phyloP scores from a whole-genome alignment of 2,329 filamentous ascomycete species.

The Hymenoscyphus fraxineus region DNA sequence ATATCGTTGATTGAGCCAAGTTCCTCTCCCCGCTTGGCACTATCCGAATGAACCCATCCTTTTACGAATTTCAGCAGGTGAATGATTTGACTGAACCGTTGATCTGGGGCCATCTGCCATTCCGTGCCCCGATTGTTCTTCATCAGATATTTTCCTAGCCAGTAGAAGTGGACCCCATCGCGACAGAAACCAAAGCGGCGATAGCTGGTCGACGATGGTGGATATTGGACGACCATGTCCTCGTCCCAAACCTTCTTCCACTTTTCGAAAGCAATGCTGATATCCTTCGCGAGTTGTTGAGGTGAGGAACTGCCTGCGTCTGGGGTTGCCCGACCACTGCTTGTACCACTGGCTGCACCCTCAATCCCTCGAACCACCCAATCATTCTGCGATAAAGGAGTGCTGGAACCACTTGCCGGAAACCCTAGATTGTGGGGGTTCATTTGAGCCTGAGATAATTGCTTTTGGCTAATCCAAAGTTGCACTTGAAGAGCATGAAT shows the following conservation, averaged over 20 bases:
- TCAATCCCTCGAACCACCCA: constrained; percentile 48
- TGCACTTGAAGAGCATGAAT: constrained; percentile 65
- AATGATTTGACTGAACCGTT: constrained; percentile 58
- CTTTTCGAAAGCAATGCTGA: constrained; percentile 58
- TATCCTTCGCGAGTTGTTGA: constrained; percentile 43
- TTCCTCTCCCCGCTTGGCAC: constrained; percentile 61
- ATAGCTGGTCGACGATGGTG: constrained; percentile 48
- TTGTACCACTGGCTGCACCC: constrained; percentile 42
- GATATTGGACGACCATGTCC: constrained; percentile 66
- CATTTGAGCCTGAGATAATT: constrained; percentile 34
- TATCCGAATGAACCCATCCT: constrained; percentile 59
- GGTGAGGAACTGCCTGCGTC: constrained; percentile 36
- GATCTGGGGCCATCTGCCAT: constrained; percentile 53
- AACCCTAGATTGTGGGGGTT: constrained; percentile 18
- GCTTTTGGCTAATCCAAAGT: constrained; percentile 50
- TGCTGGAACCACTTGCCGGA: constrained; percentile 45
- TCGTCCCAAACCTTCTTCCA: constrained; percentile 71
- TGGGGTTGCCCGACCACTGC: constrained; percentile 46
- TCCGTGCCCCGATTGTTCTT: constrained; percentile 53
- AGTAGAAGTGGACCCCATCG: constrained; percentile 71
- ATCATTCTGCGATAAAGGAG: constrained; percentile 56
- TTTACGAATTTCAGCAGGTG: constrained; percentile 57
- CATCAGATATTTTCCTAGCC: constrained; percentile 63
- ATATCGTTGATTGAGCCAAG: constrained; percentile 66
- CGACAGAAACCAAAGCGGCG: constrained; percentile 66